Conservation (phyloP, 768 basidiomycete species). For the Mycena indigotica region DNA sequence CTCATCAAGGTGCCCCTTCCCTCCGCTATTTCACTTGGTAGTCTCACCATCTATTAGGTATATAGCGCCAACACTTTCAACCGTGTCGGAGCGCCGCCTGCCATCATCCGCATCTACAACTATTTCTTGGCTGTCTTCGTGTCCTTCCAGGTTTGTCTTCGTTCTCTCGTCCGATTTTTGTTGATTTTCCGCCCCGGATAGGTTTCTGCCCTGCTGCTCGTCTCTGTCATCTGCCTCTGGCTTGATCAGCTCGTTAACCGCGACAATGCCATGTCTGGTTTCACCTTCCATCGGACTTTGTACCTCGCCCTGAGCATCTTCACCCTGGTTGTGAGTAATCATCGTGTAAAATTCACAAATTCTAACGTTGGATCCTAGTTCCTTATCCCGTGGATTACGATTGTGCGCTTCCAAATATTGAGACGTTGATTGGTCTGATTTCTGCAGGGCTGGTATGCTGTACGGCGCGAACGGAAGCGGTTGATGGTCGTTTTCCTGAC, state of each 20-base stretch:
- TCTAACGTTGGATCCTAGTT: no score
- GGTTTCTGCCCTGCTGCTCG: conserved; percentile 32
- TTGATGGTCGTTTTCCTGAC: conserved; percentile 24
- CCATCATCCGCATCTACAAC: conserved; percentile 38
- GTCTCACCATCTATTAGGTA: conserved; percentile 3
- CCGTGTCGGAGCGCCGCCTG: conserved; percentile 37
- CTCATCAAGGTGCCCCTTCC: conserved; percentile 14
- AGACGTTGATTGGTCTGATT: not conserved
- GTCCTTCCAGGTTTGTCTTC: conserved; percentile 31
- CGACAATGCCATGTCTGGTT: conserved; percentile 21
- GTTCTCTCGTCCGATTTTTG: no score
- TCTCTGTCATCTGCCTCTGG: conserved; percentile 33
- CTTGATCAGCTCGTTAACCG: conserved; percentile 30
- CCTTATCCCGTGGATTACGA: conserved; percentile 30
- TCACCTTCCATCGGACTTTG: conserved; percentile 19
- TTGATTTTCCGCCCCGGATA: no score
- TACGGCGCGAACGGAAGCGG: conserved; percentile 30
- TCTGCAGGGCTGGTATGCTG: conserved; percentile 30
- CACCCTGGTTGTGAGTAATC: conserved; percentile 27
- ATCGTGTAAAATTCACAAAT: no score
- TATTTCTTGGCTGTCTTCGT: conserved; percentile 34
- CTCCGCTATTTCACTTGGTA: not conserved
- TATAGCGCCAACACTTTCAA: conserved; percentile 33
- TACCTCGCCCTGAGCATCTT: conserved; percentile 28
- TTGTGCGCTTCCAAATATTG: conserved; percentile 23